phyloP scores from a whole-genome alignment of 768 basidiomycete genomes.

The Collybia sp. region DNA sequence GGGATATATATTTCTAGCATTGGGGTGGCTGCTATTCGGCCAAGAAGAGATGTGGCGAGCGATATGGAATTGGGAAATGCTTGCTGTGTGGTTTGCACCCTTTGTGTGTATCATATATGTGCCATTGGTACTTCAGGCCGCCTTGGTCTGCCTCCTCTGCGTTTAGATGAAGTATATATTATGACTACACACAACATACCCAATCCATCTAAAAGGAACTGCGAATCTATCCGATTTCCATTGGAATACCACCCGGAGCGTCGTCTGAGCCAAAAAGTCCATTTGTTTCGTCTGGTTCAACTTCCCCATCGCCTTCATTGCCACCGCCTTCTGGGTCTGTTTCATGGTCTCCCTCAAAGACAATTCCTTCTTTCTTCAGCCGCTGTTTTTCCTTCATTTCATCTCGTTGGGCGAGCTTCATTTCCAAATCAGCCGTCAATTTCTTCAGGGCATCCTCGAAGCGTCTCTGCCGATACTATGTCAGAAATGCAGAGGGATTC shows the following conservation, averaged over 20 bases:
- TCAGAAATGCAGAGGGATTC: not conserved
- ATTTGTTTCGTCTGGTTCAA: slow-evolving; percentile 22
- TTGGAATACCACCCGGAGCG: slow-evolving; percentile 27
- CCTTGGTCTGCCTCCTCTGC: slow-evolving; percentile 44
- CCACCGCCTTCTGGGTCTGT: slow-evolving; percentile 30
- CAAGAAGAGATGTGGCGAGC: slow-evolving; percentile 42
- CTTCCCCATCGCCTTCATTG: slow-evolving; percentile 26
- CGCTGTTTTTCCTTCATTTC: slow-evolving; percentile 75
- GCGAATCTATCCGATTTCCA: slow-evolving; percentile 15
- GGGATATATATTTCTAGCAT: slow-evolving; percentile 42
- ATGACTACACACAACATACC: not conserved
- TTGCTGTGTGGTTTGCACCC: slow-evolving; percentile 81
- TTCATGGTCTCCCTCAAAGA: slow-evolving; percentile 31
- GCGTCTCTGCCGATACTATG: slow-evolving; percentile 55
- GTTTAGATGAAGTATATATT: not conserved
- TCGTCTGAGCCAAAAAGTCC: slow-evolving; percentile 50
- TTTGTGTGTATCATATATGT: slow-evolving; percentile 77
- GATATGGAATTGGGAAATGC: slow-evolving; percentile 74
- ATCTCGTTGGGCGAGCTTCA: slow-evolving; percentile 76
- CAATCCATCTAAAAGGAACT: slow-evolving; percentile 1
- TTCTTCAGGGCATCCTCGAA: slow-evolving; percentile 93
- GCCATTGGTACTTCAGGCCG: slow-evolving; percentile 71
- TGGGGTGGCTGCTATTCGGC: slow-evolving; percentile 54
- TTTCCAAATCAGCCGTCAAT: slow-evolving; percentile 78
- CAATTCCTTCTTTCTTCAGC: slow-evolving; percentile 63